Evolutionary conservation across 768 basidiomycete genomes (phyloP).

Genomic region (Termitomyces sp.): DNA sequence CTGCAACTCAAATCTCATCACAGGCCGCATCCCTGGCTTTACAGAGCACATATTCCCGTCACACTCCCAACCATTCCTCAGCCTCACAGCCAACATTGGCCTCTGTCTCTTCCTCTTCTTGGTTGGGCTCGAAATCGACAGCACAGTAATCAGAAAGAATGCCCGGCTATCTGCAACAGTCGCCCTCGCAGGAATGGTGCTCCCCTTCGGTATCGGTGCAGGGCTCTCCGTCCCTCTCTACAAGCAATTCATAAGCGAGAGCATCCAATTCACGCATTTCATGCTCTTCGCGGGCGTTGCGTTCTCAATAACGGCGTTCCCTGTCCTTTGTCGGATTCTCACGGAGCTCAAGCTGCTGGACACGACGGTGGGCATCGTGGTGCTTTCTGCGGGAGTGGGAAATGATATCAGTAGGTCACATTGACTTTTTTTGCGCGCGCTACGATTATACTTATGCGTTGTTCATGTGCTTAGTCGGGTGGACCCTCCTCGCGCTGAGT

Average conservation of each 20-base stretch:
- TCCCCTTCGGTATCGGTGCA: conserved; percentile 88
- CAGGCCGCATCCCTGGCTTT: conserved; percentile 86
- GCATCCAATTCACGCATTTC: conserved; percentile 80
- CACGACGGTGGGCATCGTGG: conserved; percentile 89
- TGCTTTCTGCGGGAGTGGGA: conserved; percentile 89
- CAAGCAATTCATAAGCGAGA: conserved; percentile 64
- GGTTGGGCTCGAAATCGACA: conserved; percentile 91
- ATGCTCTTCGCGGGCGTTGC: conserved; percentile 94
- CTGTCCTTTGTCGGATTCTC: conserved; percentile 83
- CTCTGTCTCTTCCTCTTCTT: conserved; percentile 88
- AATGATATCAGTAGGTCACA: conserved; percentile 63
- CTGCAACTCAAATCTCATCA: neutral
- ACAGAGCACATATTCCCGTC: conserved; percentile 80
- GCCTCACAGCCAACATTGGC: conserved; percentile 87
- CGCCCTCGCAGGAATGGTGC: conserved; percentile 76
- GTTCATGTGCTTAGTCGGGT: conserved; percentile 47
- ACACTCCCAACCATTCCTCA: conserved; percentile 71
- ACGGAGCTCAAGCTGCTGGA: conserved; percentile 90
- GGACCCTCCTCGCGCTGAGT: conserved; percentile 86
- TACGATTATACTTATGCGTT: neutral
- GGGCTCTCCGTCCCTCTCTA: conserved; percentile 67
- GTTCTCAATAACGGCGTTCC: conserved; percentile 85
- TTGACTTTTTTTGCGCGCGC: neutral
- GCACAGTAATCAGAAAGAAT: conserved; percentile 74
- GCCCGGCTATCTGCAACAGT: conserved; percentile 65